Evolutionary conservation across 306 rosid species (phyloP), one percentile per base, ranked within the genome.

Genomic region (Pterocarpus macrocarpus): DNA sequence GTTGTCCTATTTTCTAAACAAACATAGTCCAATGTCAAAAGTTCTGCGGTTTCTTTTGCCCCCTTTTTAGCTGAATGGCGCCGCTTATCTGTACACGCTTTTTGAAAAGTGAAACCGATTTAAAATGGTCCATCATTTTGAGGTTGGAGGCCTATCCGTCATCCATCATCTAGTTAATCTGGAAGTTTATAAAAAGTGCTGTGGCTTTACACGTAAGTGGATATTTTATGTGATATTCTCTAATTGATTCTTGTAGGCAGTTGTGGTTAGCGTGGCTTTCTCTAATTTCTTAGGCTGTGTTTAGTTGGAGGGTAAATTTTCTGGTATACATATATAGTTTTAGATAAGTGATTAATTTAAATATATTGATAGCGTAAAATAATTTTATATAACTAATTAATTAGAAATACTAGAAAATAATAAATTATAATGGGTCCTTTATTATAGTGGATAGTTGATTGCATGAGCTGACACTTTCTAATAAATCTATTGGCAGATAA

Each of bases 121-220:
- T 28, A 8, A 6, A 33, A 59, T 70, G 14, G 44, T 33, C 49
- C 16, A 33, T 33, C 34, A 33, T 9, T 33, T 62, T 33, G 17
- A 34, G 43, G 38, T 10, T 32, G 41, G 43, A 62, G 33, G 16
- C 43, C 68, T 59, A 9, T 9, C 65, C 35, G 3, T 28, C 15
- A 59, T 59, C 65, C 13, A 67, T 50, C 57, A 50, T 50, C 57
- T 13, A 50, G 13, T 50, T 50, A 50, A 47, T 45, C 7, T 17
- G 17, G 34, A 52, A 38, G 66, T 33, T 39, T 49, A 14, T 11
- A 30, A 50, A 67, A 78, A 79, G 80, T 4, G 7, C 33, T 36
- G 13, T 58, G 69, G 67, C 82, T 79, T 79, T 69, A 69, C 75
- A 78, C 76, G 16, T 8, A 59, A 55, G 30, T 50, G 14, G 13